These are phyloP conservation scores for Pseudogymnoascus sp. DNA, from an alignment of 2,329 filamentous ascomycete genomes.

Conservation along the genomic window DNA sequence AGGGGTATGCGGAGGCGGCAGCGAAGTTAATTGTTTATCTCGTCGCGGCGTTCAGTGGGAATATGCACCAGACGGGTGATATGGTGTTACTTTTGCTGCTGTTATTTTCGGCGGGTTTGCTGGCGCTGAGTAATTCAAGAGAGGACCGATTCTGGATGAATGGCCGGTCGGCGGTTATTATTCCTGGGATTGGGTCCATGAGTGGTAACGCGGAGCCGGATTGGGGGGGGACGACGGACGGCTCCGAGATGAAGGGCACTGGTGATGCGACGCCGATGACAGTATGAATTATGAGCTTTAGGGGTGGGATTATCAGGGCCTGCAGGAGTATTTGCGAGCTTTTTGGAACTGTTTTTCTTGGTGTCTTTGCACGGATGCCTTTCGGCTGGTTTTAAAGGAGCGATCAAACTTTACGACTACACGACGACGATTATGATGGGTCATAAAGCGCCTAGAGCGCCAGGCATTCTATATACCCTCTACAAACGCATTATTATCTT, in stretches of 20 bases:
- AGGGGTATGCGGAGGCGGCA: conserved; percentile 44
- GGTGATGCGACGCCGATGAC: not conserved
- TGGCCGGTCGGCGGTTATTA: conserved; percentile 36
- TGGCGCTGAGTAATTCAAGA: conserved; percentile 47
- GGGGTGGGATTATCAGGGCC: not conserved
- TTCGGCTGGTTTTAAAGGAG: not conserved
- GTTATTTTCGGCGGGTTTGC: conserved; percentile 43
- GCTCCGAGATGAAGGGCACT: not conserved
- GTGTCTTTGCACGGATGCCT: no score
- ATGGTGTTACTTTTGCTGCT: conserved; percentile 45
- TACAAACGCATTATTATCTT: not conserved
- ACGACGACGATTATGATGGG: not conserved
- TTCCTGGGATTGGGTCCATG: not conserved
- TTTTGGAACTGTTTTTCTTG: not conserved
- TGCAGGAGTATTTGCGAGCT: not conserved
- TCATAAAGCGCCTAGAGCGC: not conserved
- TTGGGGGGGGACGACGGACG: not conserved
- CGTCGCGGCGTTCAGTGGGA: conserved; percentile 46
- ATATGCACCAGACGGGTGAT: conserved; percentile 45
- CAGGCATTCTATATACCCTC: not conserved
- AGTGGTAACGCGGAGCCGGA: not conserved
- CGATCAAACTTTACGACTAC: not conserved
- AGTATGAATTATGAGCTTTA: not conserved
- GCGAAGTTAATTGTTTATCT: conserved; percentile 53
- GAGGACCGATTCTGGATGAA: conserved; percentile 43